A percentile compares a stretch with the other conserved stretches of the same genome.
phyloP scores from a whole-genome alignment of 805 yeast species.

The Barnettozyma wickerhamii region DNA sequence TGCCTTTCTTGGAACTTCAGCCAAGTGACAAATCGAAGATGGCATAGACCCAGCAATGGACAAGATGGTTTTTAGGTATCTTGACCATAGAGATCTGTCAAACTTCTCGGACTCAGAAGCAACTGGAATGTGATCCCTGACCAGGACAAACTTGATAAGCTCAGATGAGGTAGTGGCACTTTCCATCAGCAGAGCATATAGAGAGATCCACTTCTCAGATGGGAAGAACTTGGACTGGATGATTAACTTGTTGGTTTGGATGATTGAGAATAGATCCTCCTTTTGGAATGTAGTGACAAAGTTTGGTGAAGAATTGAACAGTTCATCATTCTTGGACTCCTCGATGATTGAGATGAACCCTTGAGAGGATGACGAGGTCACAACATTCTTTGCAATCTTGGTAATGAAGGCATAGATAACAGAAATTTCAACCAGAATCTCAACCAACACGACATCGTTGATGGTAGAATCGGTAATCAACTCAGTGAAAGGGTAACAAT shows the following conservation, averaged over 20 bases:
- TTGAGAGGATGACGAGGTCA: slow-evolving; percentile 32
- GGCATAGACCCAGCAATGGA: slow-evolving; percentile 63
- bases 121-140: slow-evolving; percentile 47
- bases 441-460: slow-evolving; percentile 64
- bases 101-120: slow-evolving; percentile 44
- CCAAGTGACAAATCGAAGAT: slow-evolving; percentile 62
- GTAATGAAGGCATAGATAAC: slow-evolving; percentile 55
- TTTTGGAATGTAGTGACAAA: slow-evolving; percentile 37
- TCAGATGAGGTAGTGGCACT: slow-evolving; percentile 51
- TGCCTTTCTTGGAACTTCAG: slow-evolving; percentile 70
- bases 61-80: slow-evolving; percentile 53
- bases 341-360: slow-evolving; percentile 41
- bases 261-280: slow-evolving; percentile 38
- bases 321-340: slow-evolving; percentile 31
- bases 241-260: slow-evolving; percentile 47
- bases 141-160: slow-evolving; percentile 46
- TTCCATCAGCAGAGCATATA: slow-evolving; percentile 54
- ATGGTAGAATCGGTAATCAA: slow-evolving; percentile 70
- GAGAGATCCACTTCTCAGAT: slow-evolving; percentile 66
- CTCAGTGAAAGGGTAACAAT: slow-evolving; percentile 57
- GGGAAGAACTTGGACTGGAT: slow-evolving; percentile 60
- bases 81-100: slow-evolving; percentile 65
- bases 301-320: slow-evolving; percentile 38
- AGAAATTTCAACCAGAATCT: slow-evolving; percentile 64
- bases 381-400: slow-evolving; percentile 40